Conservation (phyloP, 2,329 filamentous ascomycete genomes). For the Hyphodiscus sp. region DNA sequence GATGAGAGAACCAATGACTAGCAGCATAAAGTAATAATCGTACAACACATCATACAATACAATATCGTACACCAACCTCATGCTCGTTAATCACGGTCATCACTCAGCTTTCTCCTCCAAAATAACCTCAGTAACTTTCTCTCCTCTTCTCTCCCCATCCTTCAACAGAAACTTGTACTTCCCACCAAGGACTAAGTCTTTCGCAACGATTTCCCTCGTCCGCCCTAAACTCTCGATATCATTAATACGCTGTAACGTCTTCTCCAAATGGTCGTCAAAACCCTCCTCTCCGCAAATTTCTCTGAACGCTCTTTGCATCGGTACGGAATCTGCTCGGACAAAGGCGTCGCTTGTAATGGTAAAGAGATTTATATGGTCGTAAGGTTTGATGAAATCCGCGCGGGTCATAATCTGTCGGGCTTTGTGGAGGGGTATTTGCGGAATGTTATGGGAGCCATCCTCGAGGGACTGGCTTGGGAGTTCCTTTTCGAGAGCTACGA, state of each 20-base stretch:
- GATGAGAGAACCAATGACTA: neutral
- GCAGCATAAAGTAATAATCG: no score
- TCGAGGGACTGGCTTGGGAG: constrained; percentile 3
- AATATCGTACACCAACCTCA: neutral
- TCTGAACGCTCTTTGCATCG: constrained; percentile 89
- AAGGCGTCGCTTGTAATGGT: constrained; percentile 82
- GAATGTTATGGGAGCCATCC: constrained; percentile 41
- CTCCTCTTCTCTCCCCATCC: constrained; percentile 20
- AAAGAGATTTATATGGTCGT: constrained; percentile 93
- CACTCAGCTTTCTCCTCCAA: constrained; percentile 19
- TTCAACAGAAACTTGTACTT: constrained; percentile 59
- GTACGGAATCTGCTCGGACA: constrained; percentile 88
- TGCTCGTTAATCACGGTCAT: constrained; percentile 10
- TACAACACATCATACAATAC: neutral
- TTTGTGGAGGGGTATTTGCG: constrained; percentile 72
- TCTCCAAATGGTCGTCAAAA: constrained; percentile 77
- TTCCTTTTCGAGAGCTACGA: constrained; percentile 71
- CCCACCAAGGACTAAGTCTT: constrained; percentile 82
- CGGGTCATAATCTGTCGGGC: constrained; percentile 92
- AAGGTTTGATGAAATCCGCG: constrained; percentile 85
- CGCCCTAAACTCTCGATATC: constrained; percentile 90
- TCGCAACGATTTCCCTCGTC: constrained; percentile 91
- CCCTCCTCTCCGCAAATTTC: constrained; percentile 71
- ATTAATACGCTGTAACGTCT: constrained; percentile 76
- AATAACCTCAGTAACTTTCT: constrained; percentile 23